Base-by-base conservation (phyloP, 2,329 filamentous ascomycete species). In the Diaporthe sp. region DNA sequence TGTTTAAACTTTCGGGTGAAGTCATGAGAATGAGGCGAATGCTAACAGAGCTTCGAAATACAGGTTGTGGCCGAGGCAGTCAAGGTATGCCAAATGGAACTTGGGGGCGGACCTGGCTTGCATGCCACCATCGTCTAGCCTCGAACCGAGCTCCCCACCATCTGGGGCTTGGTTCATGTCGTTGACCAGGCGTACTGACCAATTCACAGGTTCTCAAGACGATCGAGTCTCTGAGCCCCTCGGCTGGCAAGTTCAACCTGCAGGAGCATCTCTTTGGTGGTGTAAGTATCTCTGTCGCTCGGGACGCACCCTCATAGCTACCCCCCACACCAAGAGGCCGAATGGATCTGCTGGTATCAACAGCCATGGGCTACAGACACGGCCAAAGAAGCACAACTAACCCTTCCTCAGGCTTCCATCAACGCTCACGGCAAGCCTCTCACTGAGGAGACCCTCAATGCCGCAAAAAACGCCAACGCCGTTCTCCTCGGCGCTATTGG, bases 401-500 rank as follows among this genome's bases (percentile, higher is more conserved):
- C 62, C 28, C n/a, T 2, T 3, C 37, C 6, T 42, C 80, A 98
- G 95, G 94, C 92, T 84, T 98, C 96, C 65, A 98, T 98, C 85
- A 93, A 98, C 82, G 92, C 92, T 25, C 92, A 92, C 81, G 94
- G 95, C 80, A 90, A 87, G 42, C 92, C 96, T 42, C 88, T 98
- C 77, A 98, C 95, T 72, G 92, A 97, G 80, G 92, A 94, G 81
- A 95, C 95, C 77, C 93, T 98, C 80, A 87, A 87, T 19, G 95
- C 95, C 49, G 95, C 95, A 79, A 96, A 97, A 85, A 88, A 90
- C 70, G 95, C 96, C 78, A 94, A 98, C 84, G 96, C 96, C 53
- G 94, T 98, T 76, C 92, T 98, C 76, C 92, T 98, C 73, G 96
- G 96, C 79, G 95, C 96, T 79, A 97, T 98, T 81, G 96, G 96